A percentile compares a stretch with the other conserved stretches of the same genome.
Conservation (phyloP, 78 protist genomes). For the Dictyostelium firmibasis region DNA sequence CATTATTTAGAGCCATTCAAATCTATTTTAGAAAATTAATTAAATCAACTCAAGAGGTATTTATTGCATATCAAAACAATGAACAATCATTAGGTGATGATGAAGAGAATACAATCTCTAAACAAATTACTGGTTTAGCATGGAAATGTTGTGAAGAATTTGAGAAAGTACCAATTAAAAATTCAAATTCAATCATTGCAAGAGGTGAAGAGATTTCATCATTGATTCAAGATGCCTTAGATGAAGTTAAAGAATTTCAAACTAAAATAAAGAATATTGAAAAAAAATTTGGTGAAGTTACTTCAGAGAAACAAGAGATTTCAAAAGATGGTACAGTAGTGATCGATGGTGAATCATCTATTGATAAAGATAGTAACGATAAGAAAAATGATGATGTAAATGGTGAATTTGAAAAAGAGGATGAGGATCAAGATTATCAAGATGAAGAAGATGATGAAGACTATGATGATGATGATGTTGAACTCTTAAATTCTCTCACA, state of each 20-base stretch:
- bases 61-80: neutral
- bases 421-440: conserved; percentile 12
- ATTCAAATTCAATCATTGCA: neutral
- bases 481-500: neutral
- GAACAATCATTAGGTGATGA: conserved; percentile 60
- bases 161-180: conserved; percentile 48
- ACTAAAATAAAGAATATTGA: neutral
- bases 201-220: conserved; percentile 3
- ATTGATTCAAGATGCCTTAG: conserved; percentile 44
- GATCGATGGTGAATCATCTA: neutral
- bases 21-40: conserved; percentile 16
- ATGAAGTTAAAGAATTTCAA: conserved; percentile 25
- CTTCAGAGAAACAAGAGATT: neutral
- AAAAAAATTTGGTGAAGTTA: neutral
- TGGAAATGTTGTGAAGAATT: conserved; percentile 61
- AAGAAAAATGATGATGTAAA: conserved; percentile 11
- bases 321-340: neutral
- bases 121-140: conserved; percentile 33
- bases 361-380: neutral
- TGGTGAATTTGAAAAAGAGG: conserved; percentile 26
- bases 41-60: conserved; percentile 20
- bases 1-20: conserved; percentile 33
- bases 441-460: conserved; percentile 50
- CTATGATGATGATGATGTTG: neutral
- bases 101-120: conserved; percentile 58